Evolutionary conservation across 805 yeast species (phyloP), one percentile per base, ranked within the genome.

Genomic region (Priceomyces medius): DNA sequence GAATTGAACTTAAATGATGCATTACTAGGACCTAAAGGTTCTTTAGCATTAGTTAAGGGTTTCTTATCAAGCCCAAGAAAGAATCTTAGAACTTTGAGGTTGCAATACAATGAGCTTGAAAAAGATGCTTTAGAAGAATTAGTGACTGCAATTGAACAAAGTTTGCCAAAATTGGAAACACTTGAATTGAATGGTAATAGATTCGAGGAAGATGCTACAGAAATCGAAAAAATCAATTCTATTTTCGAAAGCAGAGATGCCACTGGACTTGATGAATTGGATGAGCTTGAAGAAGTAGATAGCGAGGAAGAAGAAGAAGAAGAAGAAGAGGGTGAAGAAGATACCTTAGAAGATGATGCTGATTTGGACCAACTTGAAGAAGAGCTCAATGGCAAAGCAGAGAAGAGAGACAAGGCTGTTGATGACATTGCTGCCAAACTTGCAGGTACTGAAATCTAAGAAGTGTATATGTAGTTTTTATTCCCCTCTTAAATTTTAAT

Each of bases 131-230:
- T 93, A 51, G 76, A 73, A 38, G 52, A 72, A n/a, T 66, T 93
- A 42, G 74, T 73, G 27, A 68, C 71, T 6, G 81, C 81, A 14
- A 65, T 88, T 32, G 46, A 53, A 37, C 62, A 68, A 14, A 76
- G 76, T 37, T 67, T 91, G 53, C 84, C 85, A 31, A 68, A 71
- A 16, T 73, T 93, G 59, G 70, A 78, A 56, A 40, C 57, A 7
- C 72, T 93, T 50, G 98, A 93, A 71, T 76, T 93, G 50, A 91
- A 93, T 58, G 99, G 99, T 59, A 93, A 93, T 68, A 74, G 87
- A 59, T 85, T 93, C 55, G 87, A 87, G 38, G 98, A 93, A 62
- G 98, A 91, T 49, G 80, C 87, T 31, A 85, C 80, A 44, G 69
- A 75, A 16, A 63, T 93, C 42, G 85, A 80, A 41, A 63, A 68